phyloP scores from a whole-genome alignment of 345 rosid species.

The Balakata baccata region DNA sequence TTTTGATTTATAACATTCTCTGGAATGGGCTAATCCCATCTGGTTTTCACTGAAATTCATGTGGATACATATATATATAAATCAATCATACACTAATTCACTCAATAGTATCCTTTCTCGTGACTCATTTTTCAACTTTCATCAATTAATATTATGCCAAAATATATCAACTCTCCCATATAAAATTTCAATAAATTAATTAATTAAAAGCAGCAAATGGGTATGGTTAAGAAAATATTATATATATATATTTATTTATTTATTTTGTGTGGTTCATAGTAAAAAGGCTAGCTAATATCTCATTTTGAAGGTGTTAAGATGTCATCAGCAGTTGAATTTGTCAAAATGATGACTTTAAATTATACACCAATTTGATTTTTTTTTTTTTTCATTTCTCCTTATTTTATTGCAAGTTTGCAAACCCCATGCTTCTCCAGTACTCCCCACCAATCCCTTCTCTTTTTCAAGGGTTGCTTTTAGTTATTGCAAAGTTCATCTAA shows the following conservation, averaged over 20 bases:
- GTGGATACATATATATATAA: not conserved
- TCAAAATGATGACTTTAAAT: constrained; percentile 24
- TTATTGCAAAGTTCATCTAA: too few relatives aligned
- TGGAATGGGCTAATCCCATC: constrained; percentile 13
- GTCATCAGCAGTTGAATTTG: constrained; percentile 13
- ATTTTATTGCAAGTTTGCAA: not conserved
- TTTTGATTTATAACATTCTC: constrained; percentile 31
- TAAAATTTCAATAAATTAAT: too few relatives aligned
- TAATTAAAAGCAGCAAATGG: too few relatives aligned
- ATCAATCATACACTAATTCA: not conserved
- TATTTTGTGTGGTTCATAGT: not conserved
- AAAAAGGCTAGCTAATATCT: not conserved
- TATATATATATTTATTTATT: not conserved
- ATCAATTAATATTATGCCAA: not conserved
- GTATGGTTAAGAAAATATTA: not conserved
- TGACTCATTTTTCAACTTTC: not conserved
- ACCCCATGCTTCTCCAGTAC: too few relatives aligned
- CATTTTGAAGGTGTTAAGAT: constrained; percentile 8
- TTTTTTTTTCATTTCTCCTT: not conserved
- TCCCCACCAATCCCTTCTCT: not conserved
- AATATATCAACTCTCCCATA: not conserved
- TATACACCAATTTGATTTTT: not conserved
- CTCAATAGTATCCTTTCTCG: not conserved
- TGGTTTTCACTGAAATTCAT: constrained; percentile 29
- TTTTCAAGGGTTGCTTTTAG: not conserved